Base-by-base conservation (phyloP, 805 yeast genomes). In the Dipodascus geniculatus region DNA sequence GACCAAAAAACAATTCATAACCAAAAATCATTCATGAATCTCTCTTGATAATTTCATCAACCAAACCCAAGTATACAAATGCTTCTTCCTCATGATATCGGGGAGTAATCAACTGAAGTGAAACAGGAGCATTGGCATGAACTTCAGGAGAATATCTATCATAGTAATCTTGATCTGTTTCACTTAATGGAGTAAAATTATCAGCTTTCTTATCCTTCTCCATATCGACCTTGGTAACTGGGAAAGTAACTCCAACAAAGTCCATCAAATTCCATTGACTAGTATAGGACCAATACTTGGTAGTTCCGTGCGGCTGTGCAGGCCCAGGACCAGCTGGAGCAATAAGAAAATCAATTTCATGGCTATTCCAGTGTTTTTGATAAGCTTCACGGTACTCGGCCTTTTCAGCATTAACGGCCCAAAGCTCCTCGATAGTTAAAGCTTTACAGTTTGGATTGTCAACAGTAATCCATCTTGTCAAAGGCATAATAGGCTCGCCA, bases 401-500 rank as follows among this genome's bases (percentile, higher is more conserved):
- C 22, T 31, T 50, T 24, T 52, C 49, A 19, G 51, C 54, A 28
- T 56, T 56, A 33, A 54, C 42, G 6, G 24, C 42, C 58, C 58
- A 56, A 47, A 49, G 48, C 47, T 52, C 50, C 22, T 33, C 48
- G 22, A 56, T 38, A 11, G 51, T 17, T 9, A 42, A 28, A 19
- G 47, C 51, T 9, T 3, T 17, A 16, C 14, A 14, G 28, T 23
- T 33, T 2, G 55, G 42, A 28, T 47, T 47, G 14, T 47, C 49
- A 3, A 16, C 28, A 20, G 28, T 9, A 22, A 47, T 47, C 24
- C 31, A 22, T 22, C 14, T 42, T 24, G 20, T 4, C 16, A 16
- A 16, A 4, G 35, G 44, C 52, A 17, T 22, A 16, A 17, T n/a
- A 16, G 58, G 60, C 42, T 56, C 58, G 9, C 55, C 60, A 51